Percentiles rank a stretch among this genome's conserved stretches.
phyloP scores from a whole-genome alignment of 352 stramenopile genomes.

The Globisporangium abappressorium region DNA sequence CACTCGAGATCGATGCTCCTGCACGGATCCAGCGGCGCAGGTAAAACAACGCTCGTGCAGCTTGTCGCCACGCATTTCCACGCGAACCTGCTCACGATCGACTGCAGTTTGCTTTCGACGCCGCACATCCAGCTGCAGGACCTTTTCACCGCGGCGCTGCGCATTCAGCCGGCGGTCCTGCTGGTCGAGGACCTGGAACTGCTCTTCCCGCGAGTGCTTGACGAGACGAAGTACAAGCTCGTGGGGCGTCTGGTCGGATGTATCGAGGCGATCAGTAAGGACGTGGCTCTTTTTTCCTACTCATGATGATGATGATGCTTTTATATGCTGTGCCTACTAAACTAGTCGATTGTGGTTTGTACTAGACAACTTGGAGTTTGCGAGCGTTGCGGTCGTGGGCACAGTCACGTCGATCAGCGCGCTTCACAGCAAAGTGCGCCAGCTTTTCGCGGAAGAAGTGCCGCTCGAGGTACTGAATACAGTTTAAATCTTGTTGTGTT shows the following conservation, averaged over 20 bases:
- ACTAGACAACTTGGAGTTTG: slow-evolving; percentile 26
- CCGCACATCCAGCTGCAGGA: slow-evolving; percentile 53
- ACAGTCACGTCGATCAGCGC: slow-evolving; percentile 50
- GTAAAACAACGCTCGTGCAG: slow-evolving; percentile 69
- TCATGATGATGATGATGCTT: neutral
- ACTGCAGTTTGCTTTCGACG: slow-evolving; percentile 53
- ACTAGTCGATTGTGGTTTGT: too few species aligned
- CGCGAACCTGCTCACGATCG: slow-evolving; percentile 63
- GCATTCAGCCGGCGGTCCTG: slow-evolving; percentile 68
- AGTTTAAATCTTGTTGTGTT: neutral
- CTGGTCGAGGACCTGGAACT: slow-evolving; percentile 75
- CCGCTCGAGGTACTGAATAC: slow-evolving; percentile 48
- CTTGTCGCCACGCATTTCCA: slow-evolving; percentile 42
- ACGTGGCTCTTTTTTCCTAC: neutral
- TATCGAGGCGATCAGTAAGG: slow-evolving; percentile 57
- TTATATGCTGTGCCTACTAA: too few species aligned
- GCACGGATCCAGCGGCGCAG: slow-evolving; percentile 59
- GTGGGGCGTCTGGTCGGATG: slow-evolving; percentile 58
- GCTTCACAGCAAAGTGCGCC: slow-evolving; percentile 62
- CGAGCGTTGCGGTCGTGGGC: slow-evolving; percentile 56
- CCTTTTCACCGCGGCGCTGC: slow-evolving; percentile 65
- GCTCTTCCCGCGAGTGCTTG: slow-evolving; percentile 61
- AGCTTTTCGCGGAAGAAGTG: slow-evolving; percentile 79
- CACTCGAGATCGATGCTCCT: slow-evolving; percentile 52
- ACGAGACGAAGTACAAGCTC: slow-evolving; percentile 74